These are phyloP conservation scores for Trypanosoma conorhini DNA, from an alignment of 208 protist genomes.

Conservation along the genomic window DNA sequence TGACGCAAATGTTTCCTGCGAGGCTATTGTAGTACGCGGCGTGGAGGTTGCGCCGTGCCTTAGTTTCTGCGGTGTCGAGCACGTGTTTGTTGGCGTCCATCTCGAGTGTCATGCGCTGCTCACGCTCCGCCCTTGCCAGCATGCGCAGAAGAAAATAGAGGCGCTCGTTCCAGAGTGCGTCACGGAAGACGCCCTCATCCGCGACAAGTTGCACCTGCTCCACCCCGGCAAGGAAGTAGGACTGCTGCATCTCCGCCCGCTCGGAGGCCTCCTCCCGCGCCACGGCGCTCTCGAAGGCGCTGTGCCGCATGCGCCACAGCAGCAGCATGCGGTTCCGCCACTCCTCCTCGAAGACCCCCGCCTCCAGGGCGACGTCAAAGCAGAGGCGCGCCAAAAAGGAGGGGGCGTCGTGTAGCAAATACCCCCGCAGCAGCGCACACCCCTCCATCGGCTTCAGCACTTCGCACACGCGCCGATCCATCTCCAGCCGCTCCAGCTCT, in stretches of 20 bases:
- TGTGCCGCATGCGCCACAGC: slow-evolving; percentile 63
- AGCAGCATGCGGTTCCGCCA: slow-evolving; percentile 45
- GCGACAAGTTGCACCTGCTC: slow-evolving; percentile 20
- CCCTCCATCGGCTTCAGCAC: slow-evolving; percentile 28
- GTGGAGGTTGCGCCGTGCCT: neutral
- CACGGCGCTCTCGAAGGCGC: slow-evolving; percentile 32
- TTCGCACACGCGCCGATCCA: slow-evolving; percentile 17
- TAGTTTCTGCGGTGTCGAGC: neutral
- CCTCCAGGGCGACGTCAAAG: slow-evolving; percentile 16
- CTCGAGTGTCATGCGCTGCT: slow-evolving; percentile 14
- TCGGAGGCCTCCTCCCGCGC: slow-evolving; percentile 25
- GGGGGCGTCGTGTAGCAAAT: slow-evolving; percentile 25
- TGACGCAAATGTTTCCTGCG: neutral
- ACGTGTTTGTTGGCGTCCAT: neutral
- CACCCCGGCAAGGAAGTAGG: slow-evolving; percentile 24
- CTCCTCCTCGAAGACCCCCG: slow-evolving; percentile 39
- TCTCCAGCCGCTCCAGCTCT: slow-evolving; percentile 28
- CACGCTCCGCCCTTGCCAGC: slow-evolving; percentile 29
- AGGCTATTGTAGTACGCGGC: neutral
- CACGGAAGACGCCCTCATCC: slow-evolving; percentile 21
- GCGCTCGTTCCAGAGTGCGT: slow-evolving; percentile 28
- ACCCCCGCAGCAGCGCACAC: neutral
- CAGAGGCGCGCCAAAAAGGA: slow-evolving; percentile 23
- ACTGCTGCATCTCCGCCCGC: slow-evolving; percentile 27
- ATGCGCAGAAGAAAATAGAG: slow-evolving; percentile 40